Evolutionary conservation across 495 filamentous ascomycete species (phyloP), one percentile per base, ranked within the genome.

Genomic region (Corynascus novoguineensis): DNA sequence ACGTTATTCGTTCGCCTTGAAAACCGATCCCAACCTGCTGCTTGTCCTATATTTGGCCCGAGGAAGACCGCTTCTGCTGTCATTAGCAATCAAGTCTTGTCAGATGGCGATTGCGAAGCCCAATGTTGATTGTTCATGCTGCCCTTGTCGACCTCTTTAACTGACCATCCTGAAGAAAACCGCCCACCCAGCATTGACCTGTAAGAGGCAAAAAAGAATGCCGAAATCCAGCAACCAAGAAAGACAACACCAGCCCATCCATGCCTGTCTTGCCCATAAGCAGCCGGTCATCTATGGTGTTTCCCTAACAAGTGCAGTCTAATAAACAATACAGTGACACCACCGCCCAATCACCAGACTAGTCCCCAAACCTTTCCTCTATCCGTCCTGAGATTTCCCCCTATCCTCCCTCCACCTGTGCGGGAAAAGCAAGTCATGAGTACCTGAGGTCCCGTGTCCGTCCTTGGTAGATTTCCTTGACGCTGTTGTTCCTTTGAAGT

Each of bases 231-330:
- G 38, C 42, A 32, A 34, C 11, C 22, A 38, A 21, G 7, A n/a
- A 48, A 29, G 25, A 51, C 6, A 8, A 4, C 44, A 44, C 34
- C 14, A 12, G 11, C 25, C 37, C 24, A 50, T 24, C 45, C 45
- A 49, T 35, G 45, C 45, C 53, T 21, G 10, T 21, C 44, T 29
- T 32, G 35, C 24, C 34, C 19, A n/a, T n/a, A n/a, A 55, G 53
- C 32, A 55, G 42, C 53, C 48, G 24, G 48, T 24, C 50, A 15
- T 53, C 50, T 49, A 59, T 48, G 57, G 19, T 29, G 29, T 1
- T n/a, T 42, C 32, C 56, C 38, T 5, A 31, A 25, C 19, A 42
- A 42, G 29, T 17, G 32, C 32, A 25, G 49, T 58, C 56, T 58
- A 53, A 29, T 29, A 53, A 58, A 28, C 35, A 35, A 57, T 41